Percentiles rank a stretch among this genome's conserved stretches.
Conservation (phyloP, 1,284 basidiomycete species). For the Austroboletus niveus region DNA sequence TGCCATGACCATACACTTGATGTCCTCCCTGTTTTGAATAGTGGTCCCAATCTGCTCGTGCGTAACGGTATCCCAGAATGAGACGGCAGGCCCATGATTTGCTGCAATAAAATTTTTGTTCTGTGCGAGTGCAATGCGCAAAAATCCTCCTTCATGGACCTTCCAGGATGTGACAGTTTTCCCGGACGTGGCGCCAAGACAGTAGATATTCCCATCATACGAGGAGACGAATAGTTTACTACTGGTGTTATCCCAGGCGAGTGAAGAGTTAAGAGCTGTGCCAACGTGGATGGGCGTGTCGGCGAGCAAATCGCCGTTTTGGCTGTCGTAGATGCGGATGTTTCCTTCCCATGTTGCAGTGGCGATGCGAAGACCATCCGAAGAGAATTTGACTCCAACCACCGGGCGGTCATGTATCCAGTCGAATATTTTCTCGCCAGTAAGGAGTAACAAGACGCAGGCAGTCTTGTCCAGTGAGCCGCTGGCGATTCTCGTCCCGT, state of each 20-base stretch:
- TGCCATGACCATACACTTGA: neutral
- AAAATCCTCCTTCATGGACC: neutral
- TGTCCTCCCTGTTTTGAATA: neutral
- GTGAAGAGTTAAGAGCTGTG: neutral
- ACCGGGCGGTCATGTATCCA: neutral
- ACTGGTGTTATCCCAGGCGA: neutral
- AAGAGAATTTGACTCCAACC: neutral
- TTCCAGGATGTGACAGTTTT: neutral
- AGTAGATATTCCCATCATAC: neutral
- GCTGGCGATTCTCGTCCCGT: neutral
- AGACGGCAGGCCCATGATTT: neutral
- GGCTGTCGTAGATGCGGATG: neutral
- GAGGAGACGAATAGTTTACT: neutral
- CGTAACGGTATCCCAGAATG: neutral
- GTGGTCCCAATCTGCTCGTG: neutral
- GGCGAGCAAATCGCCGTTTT: neutral
- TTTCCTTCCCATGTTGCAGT: neutral
- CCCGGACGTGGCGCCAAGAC: neutral
- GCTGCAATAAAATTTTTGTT: neutral
- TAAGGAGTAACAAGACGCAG: neutral
- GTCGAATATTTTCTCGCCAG: neutral
- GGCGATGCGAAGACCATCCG: neutral
- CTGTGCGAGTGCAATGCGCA: neutral
- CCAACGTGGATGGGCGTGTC: neutral
- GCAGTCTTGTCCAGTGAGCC: neutral